Conservation (phyloP, 1,139 yeast genomes). For the Meyerozyma carpophila region DNA sequence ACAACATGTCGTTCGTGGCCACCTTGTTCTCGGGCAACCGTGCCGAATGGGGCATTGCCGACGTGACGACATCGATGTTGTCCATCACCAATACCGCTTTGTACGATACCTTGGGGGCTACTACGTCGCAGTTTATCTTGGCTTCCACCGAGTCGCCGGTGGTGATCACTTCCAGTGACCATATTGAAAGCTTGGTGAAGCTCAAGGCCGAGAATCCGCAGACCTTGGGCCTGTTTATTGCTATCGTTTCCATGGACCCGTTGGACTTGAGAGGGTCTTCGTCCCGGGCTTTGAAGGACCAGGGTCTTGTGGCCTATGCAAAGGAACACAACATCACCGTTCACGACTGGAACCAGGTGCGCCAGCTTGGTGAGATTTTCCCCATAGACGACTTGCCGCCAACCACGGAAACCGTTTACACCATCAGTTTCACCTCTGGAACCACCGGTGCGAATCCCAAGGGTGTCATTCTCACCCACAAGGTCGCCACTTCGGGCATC, state of each 20-base stretch:
- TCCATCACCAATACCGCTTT: conserved; percentile 22
- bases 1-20: conserved; percentile 13
- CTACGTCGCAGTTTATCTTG: conserved; percentile 18
- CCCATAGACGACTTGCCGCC: conserved; percentile 47
- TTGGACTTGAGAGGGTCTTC: conserved; percentile 8
- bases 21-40: conserved; percentile 18
- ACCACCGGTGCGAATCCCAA: conserved; percentile 68
- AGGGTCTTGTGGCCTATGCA: conserved; percentile 10
- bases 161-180: conserved; percentile 14
- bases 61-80: conserved; percentile 15
- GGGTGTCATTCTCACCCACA: conserved; percentile 63
- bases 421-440: conserved; percentile 76
- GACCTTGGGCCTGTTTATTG: conserved; percentile 12
- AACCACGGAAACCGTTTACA: conserved; percentile 47
- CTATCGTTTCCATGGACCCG: conserved; percentile 19
- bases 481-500: conserved; percentile 46
- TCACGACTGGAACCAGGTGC: conserved; percentile 35
- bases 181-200: conserved; percentile 11
- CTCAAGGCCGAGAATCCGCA: conserved; percentile 14
- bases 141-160: conserved; percentile 18
- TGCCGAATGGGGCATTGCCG: conserved; percentile 20
- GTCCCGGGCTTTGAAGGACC: conserved; percentile 7
- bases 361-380: conserved; percentile 46
- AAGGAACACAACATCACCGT: conserved; percentile 7
- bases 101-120: conserved; percentile 22